Conservation (phyloP, 805 yeast species). For the Lipomyces yamadae region DNA sequence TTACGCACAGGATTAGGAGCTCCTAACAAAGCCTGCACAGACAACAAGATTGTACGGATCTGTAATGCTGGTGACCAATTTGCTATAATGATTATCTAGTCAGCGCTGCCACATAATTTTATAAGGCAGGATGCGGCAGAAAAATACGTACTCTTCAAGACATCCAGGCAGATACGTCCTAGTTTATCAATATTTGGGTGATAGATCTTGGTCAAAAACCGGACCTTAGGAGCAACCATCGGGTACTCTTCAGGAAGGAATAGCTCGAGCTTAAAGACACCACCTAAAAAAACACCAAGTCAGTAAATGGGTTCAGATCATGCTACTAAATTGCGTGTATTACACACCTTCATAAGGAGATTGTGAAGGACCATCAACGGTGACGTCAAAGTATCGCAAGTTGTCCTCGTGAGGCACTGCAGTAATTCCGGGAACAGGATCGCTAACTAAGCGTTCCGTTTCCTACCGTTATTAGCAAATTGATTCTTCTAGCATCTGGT, state of each 20-base stretch:
- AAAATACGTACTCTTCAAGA: constrained; percentile 62
- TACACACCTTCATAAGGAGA: constrained; percentile 86
- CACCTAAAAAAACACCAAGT: constrained; percentile 44
- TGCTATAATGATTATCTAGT: constrained; percentile 45
- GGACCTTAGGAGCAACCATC: constrained; percentile 82
- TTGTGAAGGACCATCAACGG: constrained; percentile 86
- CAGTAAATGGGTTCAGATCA: constrained; percentile 4
- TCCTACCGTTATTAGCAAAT: constrained; percentile 56
- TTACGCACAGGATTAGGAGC: constrained; percentile 81
- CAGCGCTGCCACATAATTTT: not conserved
- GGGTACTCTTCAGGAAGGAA: constrained; percentile 97
- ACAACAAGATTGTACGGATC: constrained; percentile 85
- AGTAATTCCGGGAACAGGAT: constrained; percentile 94
- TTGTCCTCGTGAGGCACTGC: constrained; percentile 95
- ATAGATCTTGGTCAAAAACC: constrained; percentile 90
- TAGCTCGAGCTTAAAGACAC: constrained; percentile 77
- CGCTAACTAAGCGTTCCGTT: constrained; percentile 87
- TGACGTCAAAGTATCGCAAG: constrained; percentile 87
- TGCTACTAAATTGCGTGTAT: not conserved
- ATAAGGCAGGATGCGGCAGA: not conserved
- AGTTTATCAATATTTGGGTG: constrained; percentile 96
- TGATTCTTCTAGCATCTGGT: not conserved
- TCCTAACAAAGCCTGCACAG: constrained; percentile 90
- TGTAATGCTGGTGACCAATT: constrained; percentile 99
- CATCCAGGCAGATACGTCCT: constrained; percentile 95